Base-by-base conservation (phyloP, 2,329 filamentous ascomycete genomes). In the Tolypocladium album region DNA sequence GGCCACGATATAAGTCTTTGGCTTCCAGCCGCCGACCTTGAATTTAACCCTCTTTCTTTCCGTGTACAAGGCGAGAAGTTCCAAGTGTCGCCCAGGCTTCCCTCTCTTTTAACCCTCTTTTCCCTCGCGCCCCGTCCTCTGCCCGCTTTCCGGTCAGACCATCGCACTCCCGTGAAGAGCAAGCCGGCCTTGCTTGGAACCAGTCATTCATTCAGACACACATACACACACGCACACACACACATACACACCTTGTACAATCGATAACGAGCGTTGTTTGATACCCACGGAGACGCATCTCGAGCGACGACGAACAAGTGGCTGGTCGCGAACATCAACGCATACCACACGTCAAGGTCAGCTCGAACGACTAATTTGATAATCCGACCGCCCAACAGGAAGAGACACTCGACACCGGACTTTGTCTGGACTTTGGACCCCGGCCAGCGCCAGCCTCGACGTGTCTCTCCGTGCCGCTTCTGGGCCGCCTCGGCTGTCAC, bases 121-220 rank as follows among this genome's bases (percentile, higher is more conserved):
- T 62, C 67, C 68, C 67, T 70, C 71, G 69, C 68, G 67, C 67
- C 66, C 67, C 67, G 65, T 65, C 68, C 70, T 63, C 61, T 60
- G 61, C 64, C 61, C 63, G 59, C 58, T 36, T 60, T 62, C 61
- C 66, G 67, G 63, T 67, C 66, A 38, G 50, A 67, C 68, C 61
- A 66, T 65, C n/a, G 4, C 55, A 5, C 67, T 75, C 66, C 72
- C 71, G 73, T 76, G 70, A 76, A 77, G 73, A 72, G 79, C 81
- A 83, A 84, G 81, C 82, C 70, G 82, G 82, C 75, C 82, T 85
- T 84, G 81, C 80, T 80, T 74, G 69, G 71, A 79, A 75, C 76
- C 74, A 75, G 74, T 76, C 79, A 77, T 74, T 82, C 78, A 74
- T 77, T 64, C 76, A 22, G 45, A 50, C 45, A 20, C 20, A 22